These are phyloP conservation scores for Pseudotsuga menziesii DNA, from an alignment of 75 land plant species.

Conservation along the genomic window DNA sequence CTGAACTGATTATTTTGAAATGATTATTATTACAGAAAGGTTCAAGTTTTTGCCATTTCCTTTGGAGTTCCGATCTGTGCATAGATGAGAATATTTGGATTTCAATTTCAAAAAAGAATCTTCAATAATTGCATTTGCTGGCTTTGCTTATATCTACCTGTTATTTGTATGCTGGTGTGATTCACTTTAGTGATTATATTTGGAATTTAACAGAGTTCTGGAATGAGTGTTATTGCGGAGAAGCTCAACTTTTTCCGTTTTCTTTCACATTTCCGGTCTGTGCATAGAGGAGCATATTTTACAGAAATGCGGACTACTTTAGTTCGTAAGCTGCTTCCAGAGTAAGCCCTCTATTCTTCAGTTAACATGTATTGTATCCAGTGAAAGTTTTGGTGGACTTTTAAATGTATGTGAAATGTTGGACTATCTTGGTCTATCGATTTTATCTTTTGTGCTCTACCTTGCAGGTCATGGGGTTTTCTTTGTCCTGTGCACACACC, in stretches of 20 bases:
- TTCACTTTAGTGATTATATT: neutral
- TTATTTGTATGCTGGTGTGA: neutral
- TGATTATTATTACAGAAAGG: constrained; percentile 81
- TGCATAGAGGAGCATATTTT: constrained; percentile 95
- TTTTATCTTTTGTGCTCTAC: neutral
- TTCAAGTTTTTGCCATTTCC: constrained; percentile 83
- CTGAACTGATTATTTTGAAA: constrained; percentile 61
- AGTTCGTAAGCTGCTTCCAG: constrained; percentile 95
- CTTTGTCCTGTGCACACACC: constrained; percentile 99
- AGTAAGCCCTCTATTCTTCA: constrained; percentile 44
- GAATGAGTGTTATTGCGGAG: constrained; percentile 86
- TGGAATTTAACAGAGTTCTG: constrained; percentile 47
- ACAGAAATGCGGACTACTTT: constrained; percentile 85
- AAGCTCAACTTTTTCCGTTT: constrained; percentile 89
- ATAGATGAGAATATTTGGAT: constrained; percentile 79
- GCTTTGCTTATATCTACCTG: neutral
- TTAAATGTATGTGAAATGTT: neutral
- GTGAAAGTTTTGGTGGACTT: neutral
- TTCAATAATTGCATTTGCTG: neutral
- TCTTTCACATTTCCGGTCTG: constrained; percentile 89
- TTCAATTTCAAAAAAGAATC: neutral
- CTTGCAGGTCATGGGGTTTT: constrained; percentile 94
- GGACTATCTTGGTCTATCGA: neutral
- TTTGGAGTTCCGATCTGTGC: constrained; percentile 83
- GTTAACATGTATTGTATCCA: neutral